Conservation (phyloP, 768 basidiomycete genomes). For the Pholiota microspora region DNA sequence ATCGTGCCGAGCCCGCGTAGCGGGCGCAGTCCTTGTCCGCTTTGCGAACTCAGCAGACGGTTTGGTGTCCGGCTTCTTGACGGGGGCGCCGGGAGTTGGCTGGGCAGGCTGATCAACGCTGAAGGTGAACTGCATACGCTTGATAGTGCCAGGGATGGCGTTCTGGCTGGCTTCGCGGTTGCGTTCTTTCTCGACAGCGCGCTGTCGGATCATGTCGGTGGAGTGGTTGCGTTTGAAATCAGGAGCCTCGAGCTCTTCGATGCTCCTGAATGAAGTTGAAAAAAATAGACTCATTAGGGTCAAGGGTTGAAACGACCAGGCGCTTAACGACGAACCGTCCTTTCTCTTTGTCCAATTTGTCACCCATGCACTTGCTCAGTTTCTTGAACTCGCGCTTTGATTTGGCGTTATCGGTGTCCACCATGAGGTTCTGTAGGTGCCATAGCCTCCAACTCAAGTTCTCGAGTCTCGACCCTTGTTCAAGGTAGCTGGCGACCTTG, state of each 20-base stretch:
- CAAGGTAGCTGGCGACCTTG: conserved; percentile 87
- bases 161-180: conserved; percentile 67
- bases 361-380: conserved; percentile 84
- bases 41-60: conserved; percentile 67
- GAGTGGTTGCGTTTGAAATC: conserved; percentile 80
- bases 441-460: conserved; percentile 91
- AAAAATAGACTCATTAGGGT: conserved; percentile 27
- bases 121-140: conserved; percentile 90
- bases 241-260: conserved; percentile 82
- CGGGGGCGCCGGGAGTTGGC: conserved; percentile 41
- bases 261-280: conserved; percentile 50
- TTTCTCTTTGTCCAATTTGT: conserved; percentile 92
- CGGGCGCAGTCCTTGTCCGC: conserved; percentile 27
- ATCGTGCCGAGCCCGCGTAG: conserved; percentile 29
- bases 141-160: conserved; percentile 68
- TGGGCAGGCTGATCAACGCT: conserved; percentile 69
- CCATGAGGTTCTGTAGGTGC: conserved; percentile 90
- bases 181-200: conserved; percentile 80
- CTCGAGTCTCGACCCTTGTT: conserved; percentile 88
- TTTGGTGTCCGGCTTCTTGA: conserved; percentile 65
- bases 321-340: conserved; percentile 59
- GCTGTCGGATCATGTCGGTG: conserved; percentile 75
- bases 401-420: conserved; percentile 87
- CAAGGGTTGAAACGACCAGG: conserved; percentile 25
- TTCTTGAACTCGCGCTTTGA: conserved; percentile 90